Evolutionary conservation across 139 green algal genomes (phyloP), one percentile per base, ranked within the genome.

Genomic region (Gonium pectorale): DNA sequence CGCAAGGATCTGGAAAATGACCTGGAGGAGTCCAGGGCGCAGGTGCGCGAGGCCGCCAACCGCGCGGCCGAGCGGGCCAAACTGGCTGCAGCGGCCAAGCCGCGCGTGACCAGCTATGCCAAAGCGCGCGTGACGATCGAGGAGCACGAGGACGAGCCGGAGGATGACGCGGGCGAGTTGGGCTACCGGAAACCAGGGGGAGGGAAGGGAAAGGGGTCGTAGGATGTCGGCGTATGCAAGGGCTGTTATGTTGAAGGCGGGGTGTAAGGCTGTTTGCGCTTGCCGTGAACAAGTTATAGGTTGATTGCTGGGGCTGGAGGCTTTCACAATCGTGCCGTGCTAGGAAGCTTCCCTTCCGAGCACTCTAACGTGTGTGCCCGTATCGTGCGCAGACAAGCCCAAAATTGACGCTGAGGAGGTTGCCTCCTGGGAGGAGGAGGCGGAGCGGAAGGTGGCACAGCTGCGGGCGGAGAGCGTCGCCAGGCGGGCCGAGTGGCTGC

Each of bases 71-170:
- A 26, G 46, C 74, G 35, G 38, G 71, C 64, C 49, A 54, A n/a
- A 31, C 27, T 37, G 79, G 78, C 67, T n/a, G 67, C 72, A 24
- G 68, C 62, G 27, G 26, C 37, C 7, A 38, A 52, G 56, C 78
- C 86, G 81, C 78, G 74, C 26, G 87, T 71, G 81, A 85, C 63
- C 24, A 82, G 17, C 69, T 80, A 75, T 69, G 67, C 31, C 59
- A 51, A 44, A 24, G 74, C 64, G 44, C 56, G 27, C 31, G 62
- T 84, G n/a, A 67, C 43, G 21, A 84, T 84, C 40, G 81, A 87
- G 81, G 84, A 89, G 75, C 63, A 80, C 38, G 54, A 67, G 4
- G 80, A 83, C n/a, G 79, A 83, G 9, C 63, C 56, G 37, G 81
- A 84, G 29, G 86, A 90, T n/a, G 66, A 63, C 49, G 66, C 60